These are phyloP conservation scores for Neurospora sp. DNA, from an alignment of 495 filamentous ascomycete species.

Conservation along the genomic window DNA sequence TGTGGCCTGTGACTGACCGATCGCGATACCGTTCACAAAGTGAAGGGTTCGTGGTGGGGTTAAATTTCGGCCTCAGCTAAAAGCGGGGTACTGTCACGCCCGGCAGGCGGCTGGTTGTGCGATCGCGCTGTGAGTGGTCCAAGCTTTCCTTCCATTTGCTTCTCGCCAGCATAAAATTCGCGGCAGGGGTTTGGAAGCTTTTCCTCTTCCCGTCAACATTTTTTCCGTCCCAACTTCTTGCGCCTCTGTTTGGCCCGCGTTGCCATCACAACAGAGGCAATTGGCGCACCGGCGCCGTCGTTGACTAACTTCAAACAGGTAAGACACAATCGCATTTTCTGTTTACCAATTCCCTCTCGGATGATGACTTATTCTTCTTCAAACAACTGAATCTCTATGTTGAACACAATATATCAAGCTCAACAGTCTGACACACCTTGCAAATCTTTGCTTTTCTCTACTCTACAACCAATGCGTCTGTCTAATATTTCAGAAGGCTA, in stretches of 20 bases:
- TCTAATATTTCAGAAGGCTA: background rate
- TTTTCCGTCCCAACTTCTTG: background rate
- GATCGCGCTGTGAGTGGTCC: background rate
- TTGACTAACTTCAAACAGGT: background rate
- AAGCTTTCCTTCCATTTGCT: background rate
- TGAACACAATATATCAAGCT: slow-evolving; percentile 48
- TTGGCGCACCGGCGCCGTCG: background rate
- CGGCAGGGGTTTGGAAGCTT: background rate
- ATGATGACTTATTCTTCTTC: slow-evolving; percentile 43
- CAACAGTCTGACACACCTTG: slow-evolving; percentile 44
- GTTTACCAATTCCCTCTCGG: background rate
- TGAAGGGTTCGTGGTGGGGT: slow-evolving; percentile 11
- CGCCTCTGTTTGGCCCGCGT: background rate
- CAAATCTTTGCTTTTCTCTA: slow-evolving; percentile 3
- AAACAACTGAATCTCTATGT: slow-evolving; percentile 51
- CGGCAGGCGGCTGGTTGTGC: slow-evolving; percentile 1
- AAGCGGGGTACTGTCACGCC: background rate
- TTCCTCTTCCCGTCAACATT: background rate
- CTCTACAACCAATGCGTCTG: background rate
- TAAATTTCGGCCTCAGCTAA: slow-evolving; percentile 12
- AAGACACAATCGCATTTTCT: background rate
- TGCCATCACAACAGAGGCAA: background rate
- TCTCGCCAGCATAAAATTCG: slow-evolving; percentile 2
- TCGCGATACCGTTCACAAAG: slow-evolving; percentile 1
- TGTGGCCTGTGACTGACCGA: background rate